These are phyloP conservation scores for Fonsecaea pugnacius DNA, from an alignment of 2,329 filamentous ascomycete species.

Conservation along the genomic window DNA sequence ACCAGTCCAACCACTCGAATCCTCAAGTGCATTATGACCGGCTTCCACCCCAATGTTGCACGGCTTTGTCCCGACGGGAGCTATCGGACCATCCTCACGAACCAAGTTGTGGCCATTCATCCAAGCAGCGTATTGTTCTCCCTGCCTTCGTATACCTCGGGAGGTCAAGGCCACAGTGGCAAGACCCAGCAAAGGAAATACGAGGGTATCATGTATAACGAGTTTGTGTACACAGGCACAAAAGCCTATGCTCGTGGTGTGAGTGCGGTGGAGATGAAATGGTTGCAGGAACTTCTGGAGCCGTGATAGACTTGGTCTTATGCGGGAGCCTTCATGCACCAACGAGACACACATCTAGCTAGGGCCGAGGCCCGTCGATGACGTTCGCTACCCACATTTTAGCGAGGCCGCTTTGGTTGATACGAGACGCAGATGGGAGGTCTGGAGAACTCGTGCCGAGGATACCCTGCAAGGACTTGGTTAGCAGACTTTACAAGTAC, in stretches of 20 bases:
- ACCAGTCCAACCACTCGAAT: slow-evolving; percentile 54
- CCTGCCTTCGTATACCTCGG: slow-evolving; percentile 1
- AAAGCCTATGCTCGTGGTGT: slow-evolving; percentile 66
- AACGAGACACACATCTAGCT: neutral
- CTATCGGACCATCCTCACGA: slow-evolving; percentile 65
- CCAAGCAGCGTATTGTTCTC: slow-evolving; percentile 37
- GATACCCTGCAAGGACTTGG: neutral
- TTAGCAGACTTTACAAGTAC: too few species aligned
- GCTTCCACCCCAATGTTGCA: slow-evolving; percentile 65
- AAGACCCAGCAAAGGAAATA: slow-evolving; percentile 23
- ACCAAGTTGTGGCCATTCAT: slow-evolving; percentile 67
- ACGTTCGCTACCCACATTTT: neutral
- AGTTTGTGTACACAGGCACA: slow-evolving; percentile 67
- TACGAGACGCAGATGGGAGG: neutral
- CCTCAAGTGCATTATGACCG: slow-evolving; percentile 61
- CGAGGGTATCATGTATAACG: slow-evolving; percentile 64
- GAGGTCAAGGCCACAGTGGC: slow-evolving; percentile 5
- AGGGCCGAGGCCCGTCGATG: neutral
- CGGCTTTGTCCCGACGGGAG: slow-evolving; percentile 42
- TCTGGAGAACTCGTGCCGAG: neutral
- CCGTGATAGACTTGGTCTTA: neutral
- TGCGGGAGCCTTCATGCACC: neutral
- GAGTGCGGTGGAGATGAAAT: slow-evolving; percentile 65
- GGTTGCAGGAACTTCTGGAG: slow-evolving; percentile 56
- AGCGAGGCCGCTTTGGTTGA: neutral